Evolutionary conservation across 1,284 basidiomycete species (phyloP).

Genomic region (Thecaphora frezii): DNA sequence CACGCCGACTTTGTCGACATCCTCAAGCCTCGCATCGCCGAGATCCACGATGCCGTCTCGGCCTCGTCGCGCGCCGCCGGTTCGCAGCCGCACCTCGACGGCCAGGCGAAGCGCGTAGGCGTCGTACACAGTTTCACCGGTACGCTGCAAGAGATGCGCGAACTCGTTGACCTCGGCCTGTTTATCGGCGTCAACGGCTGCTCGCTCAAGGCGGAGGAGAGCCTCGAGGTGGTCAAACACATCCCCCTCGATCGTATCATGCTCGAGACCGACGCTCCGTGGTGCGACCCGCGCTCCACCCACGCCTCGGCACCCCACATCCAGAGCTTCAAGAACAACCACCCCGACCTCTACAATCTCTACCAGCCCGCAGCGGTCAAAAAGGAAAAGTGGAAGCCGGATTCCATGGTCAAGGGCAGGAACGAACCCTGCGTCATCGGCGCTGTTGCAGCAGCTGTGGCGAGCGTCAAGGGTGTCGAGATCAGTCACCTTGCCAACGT

Average conservation of each 20-base stretch:
- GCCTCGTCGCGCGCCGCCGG: neutral
- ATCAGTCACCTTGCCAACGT: conserved; percentile 66
- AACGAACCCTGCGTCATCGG: conserved; percentile 78
- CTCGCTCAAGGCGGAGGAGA: conserved; percentile 76
- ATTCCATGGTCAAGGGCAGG: conserved; percentile 74
- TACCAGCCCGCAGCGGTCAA: conserved; percentile 68
- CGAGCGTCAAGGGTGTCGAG: conserved; percentile 65
- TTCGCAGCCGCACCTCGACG: conserved; percentile 2
- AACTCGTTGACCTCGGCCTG: conserved; percentile 65
- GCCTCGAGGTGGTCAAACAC: conserved; percentile 67
- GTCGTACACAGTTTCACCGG: conserved; percentile 89
- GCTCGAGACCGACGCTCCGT: conserved; percentile 67
- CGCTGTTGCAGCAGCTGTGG: conserved; percentile 75
- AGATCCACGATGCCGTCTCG: conserved; percentile 4
- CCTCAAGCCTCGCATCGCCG: conserved; percentile 56
- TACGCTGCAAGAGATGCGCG: conserved; percentile 68
- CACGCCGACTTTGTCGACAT: conserved; percentile 71
- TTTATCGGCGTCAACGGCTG: conserved; percentile 77
- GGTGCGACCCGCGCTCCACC: conserved; percentile 77
- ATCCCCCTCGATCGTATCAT: conserved; percentile 71
- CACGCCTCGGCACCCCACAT: conserved; percentile 72
- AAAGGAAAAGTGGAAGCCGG: conserved; percentile 68
- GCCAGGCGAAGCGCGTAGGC: conserved; percentile 25
- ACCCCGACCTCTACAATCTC: conserved; percentile 62
- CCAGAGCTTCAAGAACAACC: conserved; percentile 62